Evolutionary conservation across 441 rosid genomes (phyloP).

Genomic region (Codiaeum variegatum): DNA sequence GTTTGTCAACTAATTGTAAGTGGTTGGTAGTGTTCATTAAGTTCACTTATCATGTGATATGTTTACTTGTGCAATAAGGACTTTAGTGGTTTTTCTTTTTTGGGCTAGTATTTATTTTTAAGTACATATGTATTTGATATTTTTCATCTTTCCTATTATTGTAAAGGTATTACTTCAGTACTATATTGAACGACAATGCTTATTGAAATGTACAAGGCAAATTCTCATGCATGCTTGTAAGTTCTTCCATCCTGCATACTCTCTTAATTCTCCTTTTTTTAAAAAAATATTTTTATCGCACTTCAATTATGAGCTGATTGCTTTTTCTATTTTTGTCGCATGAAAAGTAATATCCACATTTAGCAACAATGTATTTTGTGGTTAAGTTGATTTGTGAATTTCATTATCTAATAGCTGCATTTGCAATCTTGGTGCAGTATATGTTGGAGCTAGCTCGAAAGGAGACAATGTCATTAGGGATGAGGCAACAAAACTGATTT

Average conservation of each 20-base stretch:
- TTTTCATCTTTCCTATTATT: constrained; percentile 22
- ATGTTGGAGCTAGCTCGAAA: constrained; percentile 41
- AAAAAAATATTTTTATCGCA: background rate
- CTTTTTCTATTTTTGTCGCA: background rate
- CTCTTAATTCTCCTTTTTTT: constrained; percentile 2
- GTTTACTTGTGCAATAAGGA: background rate
- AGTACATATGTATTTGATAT: background rate
- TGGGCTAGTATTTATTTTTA: background rate
- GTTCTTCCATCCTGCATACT: constrained; percentile 25
- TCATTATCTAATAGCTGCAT: constrained; percentile 4
- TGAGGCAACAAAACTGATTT: constrained; percentile 61
- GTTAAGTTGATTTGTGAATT: constrained; percentile 1
- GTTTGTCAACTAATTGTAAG: background rate
- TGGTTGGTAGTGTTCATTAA: background rate
- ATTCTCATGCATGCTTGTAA: constrained; percentile 81
- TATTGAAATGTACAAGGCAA: constrained; percentile 84
- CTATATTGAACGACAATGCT: constrained; percentile 92
- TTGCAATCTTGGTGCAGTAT: constrained; percentile 46
- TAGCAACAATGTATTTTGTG: constrained; percentile 7
- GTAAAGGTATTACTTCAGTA: constrained; percentile 75
- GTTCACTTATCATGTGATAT: background rate
- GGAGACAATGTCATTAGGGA: constrained; percentile 44
- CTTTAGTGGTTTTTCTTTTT: background rate
- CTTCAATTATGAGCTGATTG: background rate
- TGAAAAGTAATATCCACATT: background rate